phyloP scores from a whole-genome alignment of 306 rosid genomes.

The Fagus sylvatica region DNA sequence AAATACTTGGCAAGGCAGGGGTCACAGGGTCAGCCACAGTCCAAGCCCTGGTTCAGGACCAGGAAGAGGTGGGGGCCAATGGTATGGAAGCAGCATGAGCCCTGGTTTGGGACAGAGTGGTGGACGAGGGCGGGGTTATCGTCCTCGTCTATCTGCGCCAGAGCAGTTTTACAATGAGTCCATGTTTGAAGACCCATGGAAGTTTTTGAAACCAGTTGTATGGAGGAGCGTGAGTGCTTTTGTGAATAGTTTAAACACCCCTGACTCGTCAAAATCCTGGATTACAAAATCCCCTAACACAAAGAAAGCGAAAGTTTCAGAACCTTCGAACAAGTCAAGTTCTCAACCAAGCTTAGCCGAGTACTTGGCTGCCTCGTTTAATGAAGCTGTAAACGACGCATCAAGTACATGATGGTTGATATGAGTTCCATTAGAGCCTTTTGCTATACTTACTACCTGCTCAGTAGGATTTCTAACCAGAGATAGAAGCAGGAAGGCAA shows the following conservation, averaged over 20 bases:
- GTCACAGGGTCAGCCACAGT: conserved; percentile 37
- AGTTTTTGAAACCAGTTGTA: conserved; percentile 49
- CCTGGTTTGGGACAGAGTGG: conserved; percentile 52
- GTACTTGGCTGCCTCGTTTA: conserved; percentile 73
- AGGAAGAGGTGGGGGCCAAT: conserved; percentile 55
- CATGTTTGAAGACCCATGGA: conserved; percentile 97
- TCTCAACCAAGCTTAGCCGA: conserved; percentile 88
- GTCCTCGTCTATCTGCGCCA: conserved; percentile 30
- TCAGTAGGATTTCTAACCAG: background rate
- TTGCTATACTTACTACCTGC: background rate
- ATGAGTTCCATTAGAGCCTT: conserved; percentile 2
- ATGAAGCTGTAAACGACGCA: conserved; percentile 46
- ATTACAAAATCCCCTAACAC: conserved; percentile 31
- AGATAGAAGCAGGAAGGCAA: background rate
- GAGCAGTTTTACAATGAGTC: conserved; percentile 53
- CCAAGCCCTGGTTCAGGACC: conserved; percentile 37
- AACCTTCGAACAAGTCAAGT: conserved; percentile 37
- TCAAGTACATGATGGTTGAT: conserved; percentile 40
- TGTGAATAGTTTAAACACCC: conserved; percentile 5
- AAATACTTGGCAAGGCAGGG: conserved; percentile 40
- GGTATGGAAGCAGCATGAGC: conserved; percentile 25
- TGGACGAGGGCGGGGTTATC: conserved; percentile 50
- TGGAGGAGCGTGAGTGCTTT: conserved; percentile 37
- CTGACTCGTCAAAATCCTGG: conserved; percentile 36
- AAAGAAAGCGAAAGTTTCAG: conserved; percentile 37